Evolutionary conservation across 1,284 basidiomycete species (phyloP).

Genomic region (Leccinum fallax): DNA sequence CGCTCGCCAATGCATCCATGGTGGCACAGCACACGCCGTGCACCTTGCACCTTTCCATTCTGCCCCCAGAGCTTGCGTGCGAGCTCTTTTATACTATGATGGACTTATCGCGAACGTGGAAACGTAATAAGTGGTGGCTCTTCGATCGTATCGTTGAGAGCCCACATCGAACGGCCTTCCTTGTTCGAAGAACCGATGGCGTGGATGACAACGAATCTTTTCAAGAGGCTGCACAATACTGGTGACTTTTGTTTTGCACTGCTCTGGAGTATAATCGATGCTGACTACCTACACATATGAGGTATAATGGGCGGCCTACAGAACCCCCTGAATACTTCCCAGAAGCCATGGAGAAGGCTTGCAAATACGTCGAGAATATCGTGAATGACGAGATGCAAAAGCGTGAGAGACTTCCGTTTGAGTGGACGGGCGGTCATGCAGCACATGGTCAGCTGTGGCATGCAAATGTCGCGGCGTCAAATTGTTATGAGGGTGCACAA

Average conservation of each 20-base stretch:
- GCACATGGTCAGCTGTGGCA: slow-evolving; percentile 59
- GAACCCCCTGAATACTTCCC: slow-evolving; percentile 65
- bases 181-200: slow-evolving; percentile 52
- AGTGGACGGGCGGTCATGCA: slow-evolving; percentile 57
- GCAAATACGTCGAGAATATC: slow-evolving; percentile 69
- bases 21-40: slow-evolving; percentile 75
- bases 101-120: slow-evolving; percentile 64
- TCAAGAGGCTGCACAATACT: slow-evolving; percentile 68
- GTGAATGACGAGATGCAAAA: slow-evolving; percentile 76
- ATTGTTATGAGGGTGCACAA: slow-evolving; percentile 85
- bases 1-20: slow-evolving; percentile 57
- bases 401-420: slow-evolving; percentile 65
- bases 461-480: slow-evolving; percentile 90
- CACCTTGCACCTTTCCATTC: slow-evolving; percentile 67
- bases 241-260: slow-evolving; percentile 42
- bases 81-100: slow-evolving; percentile 71
- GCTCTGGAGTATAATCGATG: neutral
- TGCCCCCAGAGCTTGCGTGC: slow-evolving; percentile 73
- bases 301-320: slow-evolving; percentile 78
- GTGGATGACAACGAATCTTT: slow-evolving; percentile 48
- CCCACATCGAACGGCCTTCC: slow-evolving; percentile 83
- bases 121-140: slow-evolving; percentile 82
- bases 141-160: slow-evolving; percentile 82
- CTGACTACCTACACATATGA: slow-evolving; percentile 35
- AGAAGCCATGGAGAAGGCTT: slow-evolving; percentile 77